Percentiles rank a stretch among this genome's conserved stretches.
Evolutionary conservation across 352 stramenopile species (phyloP).

Genomic region (Thalassiosira mediterranea): DNA sequence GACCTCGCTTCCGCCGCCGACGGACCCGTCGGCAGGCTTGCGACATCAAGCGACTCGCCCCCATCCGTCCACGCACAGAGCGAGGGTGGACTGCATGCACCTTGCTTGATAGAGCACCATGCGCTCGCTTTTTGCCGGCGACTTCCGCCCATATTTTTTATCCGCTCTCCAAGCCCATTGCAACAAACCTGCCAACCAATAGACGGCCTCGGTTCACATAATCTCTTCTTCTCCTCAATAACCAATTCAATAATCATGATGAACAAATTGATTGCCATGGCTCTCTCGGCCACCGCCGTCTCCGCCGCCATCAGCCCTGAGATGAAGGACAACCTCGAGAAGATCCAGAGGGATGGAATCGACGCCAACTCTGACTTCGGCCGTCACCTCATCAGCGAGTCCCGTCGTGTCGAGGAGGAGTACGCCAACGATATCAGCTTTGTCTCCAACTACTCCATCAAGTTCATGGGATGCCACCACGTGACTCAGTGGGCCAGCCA

Average conservation of each 20-base stretch:
- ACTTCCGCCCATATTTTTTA: too few relatives aligned
- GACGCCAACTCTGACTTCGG: slow-evolving; percentile 25
- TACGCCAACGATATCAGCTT: slow-evolving; percentile 44
- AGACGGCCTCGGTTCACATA: too few relatives aligned
- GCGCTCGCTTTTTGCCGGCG: too few relatives aligned
- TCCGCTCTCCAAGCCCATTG: too few relatives aligned
- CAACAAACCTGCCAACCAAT: too few relatives aligned
- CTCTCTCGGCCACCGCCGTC: slow-evolving; percentile 7
- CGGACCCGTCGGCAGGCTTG: too few relatives aligned
- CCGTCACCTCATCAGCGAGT: slow-evolving; percentile 36
- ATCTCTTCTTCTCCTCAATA: too few relatives aligned
- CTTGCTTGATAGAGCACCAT: too few relatives aligned
- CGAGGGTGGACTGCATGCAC: too few relatives aligned
- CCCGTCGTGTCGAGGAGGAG: slow-evolving; percentile 45
- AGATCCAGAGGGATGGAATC: slow-evolving; percentile 45
- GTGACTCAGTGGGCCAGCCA: slow-evolving; percentile 53
- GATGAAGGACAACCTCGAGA: slow-evolving; percentile 41
- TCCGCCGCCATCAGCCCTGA: slow-evolving; percentile 9
- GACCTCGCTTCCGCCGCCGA: too few relatives aligned
- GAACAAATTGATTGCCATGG: slow-evolving; percentile 8
- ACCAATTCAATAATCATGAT: slow-evolving; percentile 14
- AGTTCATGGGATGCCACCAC: slow-evolving; percentile 71
- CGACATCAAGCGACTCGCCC: too few relatives aligned
- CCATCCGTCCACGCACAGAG: too few relatives aligned
- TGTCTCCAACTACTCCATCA: slow-evolving; percentile 46